phyloP scores from a whole-genome alignment of 176 grass and related monocot species.

The Hordeum marinum region DNA sequence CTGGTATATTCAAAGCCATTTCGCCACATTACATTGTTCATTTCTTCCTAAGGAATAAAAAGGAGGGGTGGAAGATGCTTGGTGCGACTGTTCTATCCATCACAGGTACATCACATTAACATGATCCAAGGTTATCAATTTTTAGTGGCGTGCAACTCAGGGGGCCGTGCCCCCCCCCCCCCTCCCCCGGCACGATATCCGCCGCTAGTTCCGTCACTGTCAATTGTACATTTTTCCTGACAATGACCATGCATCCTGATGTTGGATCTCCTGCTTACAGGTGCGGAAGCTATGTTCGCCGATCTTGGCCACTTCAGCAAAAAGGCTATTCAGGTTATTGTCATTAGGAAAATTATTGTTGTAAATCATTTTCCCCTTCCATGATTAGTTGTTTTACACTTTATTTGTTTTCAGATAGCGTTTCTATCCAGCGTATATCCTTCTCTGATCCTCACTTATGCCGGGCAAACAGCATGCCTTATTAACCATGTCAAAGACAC shows the following conservation, averaged over 20 bases:
- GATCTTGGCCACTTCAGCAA: constrained; percentile 92
- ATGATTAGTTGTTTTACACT: not conserved
- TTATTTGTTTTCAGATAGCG: constrained; percentile 49
- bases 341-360: not conserved
- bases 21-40: constrained; percentile 67
- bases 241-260: not conserved
- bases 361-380: not conserved
- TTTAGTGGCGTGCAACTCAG: too few species aligned
- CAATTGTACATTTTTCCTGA: not conserved
- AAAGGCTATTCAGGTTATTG: constrained; percentile 70
- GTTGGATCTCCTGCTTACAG: constrained; percentile 25
- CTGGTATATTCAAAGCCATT: constrained; percentile 69
- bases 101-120: constrained; percentile 45
- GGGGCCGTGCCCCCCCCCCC: too few species aligned
- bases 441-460: constrained; percentile 82
- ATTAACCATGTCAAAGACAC: constrained; percentile 64
- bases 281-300: constrained; percentile 90
- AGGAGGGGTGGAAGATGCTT: constrained; percentile 63
- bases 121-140: too few species aligned
- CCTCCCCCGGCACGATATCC: too few species aligned
- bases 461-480: constrained; percentile 84
- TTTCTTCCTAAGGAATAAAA: constrained; percentile 69
- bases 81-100: constrained; percentile 86
- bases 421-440: constrained; percentile 84
- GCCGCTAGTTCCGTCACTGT: too few species aligned